A percentile compares a stretch with the other conserved stretches of the same genome.
These are phyloP conservation scores for Rhodotorula graminis DNA, from an alignment of 768 basidiomycete species.

Conservation along the genomic window DNA sequence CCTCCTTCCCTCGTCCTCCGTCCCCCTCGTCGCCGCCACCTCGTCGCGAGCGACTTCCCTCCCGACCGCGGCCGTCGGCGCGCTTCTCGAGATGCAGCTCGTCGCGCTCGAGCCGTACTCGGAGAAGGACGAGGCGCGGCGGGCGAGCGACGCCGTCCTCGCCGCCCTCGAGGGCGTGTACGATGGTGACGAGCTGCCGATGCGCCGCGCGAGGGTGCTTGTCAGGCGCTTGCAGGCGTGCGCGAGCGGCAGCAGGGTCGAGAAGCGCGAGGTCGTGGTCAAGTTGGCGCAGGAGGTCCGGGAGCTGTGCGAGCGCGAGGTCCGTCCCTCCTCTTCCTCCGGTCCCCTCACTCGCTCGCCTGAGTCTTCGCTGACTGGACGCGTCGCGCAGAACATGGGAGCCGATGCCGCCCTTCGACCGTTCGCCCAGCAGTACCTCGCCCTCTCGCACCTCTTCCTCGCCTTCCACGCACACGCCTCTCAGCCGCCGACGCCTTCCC, in stretches of 20 bases:
- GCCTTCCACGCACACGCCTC: conserved; percentile 61
- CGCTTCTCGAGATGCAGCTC: conserved; percentile 43
- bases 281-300: conserved; percentile 42
- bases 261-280: conserved; percentile 23
- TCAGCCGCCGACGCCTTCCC: conserved; percentile 55
- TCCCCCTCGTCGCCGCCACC: conserved; percentile 18
- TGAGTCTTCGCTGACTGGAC: too few relatives aligned
- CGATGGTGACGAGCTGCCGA: conserved; percentile 51
- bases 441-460: conserved; percentile 59
- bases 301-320: conserved; percentile 12
- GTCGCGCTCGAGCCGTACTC: conserved; percentile 33
- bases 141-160: conserved; percentile 48
- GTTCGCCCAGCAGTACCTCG: conserved; percentile 53
- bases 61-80: conserved; percentile 3
- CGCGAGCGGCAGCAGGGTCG: conserved; percentile 45
- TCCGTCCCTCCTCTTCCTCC: background rate
- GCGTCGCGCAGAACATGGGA: conserved; percentile 43
- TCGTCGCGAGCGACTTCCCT: conserved; percentile 14
- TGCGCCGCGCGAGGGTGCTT: conserved; percentile 57
- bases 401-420: conserved; percentile 44
- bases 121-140: conserved; percentile 34
- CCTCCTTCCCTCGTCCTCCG: conserved; percentile 24
- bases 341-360: too few relatives aligned
- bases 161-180: conserved; percentile 57
- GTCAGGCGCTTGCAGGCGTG: conserved; percentile 55